Conservation (phyloP, 192 early-diverging fungal species). For the Radiomyces spectabilis region DNA sequence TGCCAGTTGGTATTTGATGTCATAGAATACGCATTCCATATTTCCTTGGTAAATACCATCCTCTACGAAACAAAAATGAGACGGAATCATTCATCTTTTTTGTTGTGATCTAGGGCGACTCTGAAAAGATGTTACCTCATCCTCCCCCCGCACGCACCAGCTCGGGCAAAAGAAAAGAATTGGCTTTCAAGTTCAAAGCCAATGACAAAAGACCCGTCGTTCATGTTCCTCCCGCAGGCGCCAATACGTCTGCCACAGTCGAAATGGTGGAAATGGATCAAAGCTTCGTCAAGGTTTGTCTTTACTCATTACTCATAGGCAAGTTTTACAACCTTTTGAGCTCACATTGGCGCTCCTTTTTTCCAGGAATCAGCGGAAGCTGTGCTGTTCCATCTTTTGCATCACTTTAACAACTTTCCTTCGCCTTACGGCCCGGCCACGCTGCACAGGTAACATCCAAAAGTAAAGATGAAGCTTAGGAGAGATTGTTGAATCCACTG, state of each 20-base stretch:
- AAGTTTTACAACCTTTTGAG: background rate
- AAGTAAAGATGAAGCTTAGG: no score
- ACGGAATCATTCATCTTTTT: no score
- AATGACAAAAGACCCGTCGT: constrained; percentile 10
- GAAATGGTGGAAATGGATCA: constrained; percentile 13
- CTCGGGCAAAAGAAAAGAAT: constrained; percentile 7
- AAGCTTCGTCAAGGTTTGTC: constrained; percentile 26
- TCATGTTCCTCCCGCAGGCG: constrained; percentile 6
- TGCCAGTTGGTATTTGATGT: constrained; percentile 62
- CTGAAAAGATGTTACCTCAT: constrained; percentile 24
- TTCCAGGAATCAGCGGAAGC: constrained; percentile 61
- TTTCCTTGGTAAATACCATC: constrained; percentile 11
- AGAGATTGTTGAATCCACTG: no score
- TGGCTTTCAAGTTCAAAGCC: constrained; percentile 24
- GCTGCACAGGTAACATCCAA: no score
- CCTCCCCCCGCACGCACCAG: constrained; percentile 4
- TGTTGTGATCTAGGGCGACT: constrained; percentile 12
- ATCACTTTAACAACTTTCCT: constrained; percentile 63
- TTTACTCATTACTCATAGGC: no score
- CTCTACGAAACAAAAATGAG: background rate
- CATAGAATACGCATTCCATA: constrained; percentile 42
- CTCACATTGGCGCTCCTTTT: background rate
- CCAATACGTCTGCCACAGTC: no score
- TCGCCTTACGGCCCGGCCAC: constrained; percentile 53
- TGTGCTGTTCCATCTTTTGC: constrained; percentile 58